Evolutionary conservation across 2,329 filamentous ascomycete genomes (phyloP).

Genomic region (Neopestalotiopsis clavispora): DNA sequence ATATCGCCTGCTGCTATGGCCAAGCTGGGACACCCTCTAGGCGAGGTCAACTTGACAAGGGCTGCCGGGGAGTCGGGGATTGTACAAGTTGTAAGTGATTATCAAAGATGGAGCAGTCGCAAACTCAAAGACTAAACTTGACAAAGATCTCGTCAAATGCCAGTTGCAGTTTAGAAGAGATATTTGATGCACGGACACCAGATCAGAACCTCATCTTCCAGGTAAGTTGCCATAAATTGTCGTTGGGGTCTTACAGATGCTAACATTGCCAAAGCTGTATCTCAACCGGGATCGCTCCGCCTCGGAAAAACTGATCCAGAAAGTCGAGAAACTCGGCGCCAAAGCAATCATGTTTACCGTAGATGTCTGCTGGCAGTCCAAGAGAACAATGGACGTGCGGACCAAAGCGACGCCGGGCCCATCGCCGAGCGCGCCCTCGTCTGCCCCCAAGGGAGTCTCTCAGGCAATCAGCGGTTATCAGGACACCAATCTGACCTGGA

Average conservation of each 20-base stretch:
- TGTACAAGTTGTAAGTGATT: background rate
- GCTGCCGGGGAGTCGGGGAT: constrained; percentile 6
- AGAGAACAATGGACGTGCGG: constrained; percentile 8
- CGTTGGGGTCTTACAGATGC: no score
- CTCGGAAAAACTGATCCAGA: background rate
- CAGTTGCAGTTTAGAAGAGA: constrained; percentile 1
- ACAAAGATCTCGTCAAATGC: constrained; percentile 8
- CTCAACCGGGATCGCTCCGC: constrained; percentile 6
- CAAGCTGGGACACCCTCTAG: constrained; percentile 2
- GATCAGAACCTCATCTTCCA: constrained; percentile 5
- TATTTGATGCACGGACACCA: background rate
- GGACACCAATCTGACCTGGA: constrained; percentile 7
- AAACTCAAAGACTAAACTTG: background rate
- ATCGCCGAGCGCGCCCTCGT: background rate
- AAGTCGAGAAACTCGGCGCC: constrained; percentile 9
- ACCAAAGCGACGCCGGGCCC: background rate
- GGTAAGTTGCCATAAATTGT: background rate
- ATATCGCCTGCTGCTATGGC: constrained; percentile 8
- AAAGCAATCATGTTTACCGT: constrained; percentile 12
- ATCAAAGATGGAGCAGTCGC: background rate
- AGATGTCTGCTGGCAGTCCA: background rate
- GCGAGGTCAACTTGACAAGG: constrained; percentile 10
- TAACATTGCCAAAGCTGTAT: background rate
- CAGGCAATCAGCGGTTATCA: constrained; percentile 5
- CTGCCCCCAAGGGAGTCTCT: background rate